Percentiles rank a stretch among this genome's conserved stretches.
Evolutionary conservation across 352 stramenopile species (phyloP).

Genomic region (Phytophthora pluvialis): DNA sequence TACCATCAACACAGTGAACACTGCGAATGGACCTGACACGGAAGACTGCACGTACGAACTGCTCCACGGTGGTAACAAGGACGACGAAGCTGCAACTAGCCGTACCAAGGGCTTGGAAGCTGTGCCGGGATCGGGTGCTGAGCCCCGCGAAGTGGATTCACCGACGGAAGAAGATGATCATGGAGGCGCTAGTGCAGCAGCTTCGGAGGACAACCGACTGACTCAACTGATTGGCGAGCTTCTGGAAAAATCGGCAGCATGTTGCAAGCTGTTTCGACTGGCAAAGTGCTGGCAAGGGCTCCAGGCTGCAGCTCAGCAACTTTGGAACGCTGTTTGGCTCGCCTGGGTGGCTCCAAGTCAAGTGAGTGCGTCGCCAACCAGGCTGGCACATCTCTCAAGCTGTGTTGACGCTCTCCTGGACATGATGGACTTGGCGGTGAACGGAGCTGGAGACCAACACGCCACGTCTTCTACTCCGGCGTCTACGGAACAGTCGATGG

Average conservation of each 20-base stretch:
- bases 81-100: neutral
- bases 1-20: constrained; percentile 24
- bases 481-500: constrained; percentile 24
- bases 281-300: constrained; percentile 63
- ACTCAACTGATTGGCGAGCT: constrained; percentile 38
- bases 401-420: constrained; percentile 59
- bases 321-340: constrained; percentile 64
- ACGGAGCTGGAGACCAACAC: constrained; percentile 12
- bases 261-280: constrained; percentile 53
- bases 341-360: constrained; percentile 57
- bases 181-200: neutral
- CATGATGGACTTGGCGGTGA: constrained; percentile 53
- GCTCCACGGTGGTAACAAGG: constrained; percentile 21
- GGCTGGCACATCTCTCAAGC: constrained; percentile 28
- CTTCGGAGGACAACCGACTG: constrained; percentile 13
- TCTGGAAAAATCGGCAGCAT: constrained; percentile 46
- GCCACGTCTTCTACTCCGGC: neutral
- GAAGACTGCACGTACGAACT: constrained; percentile 52
- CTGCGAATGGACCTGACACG: constrained; percentile 36
- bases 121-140: neutral
- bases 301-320: constrained; percentile 55
- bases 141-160: neutral
- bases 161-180: constrained; percentile 1
- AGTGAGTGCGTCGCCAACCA: constrained; percentile 18
- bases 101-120: neutral